Conservation (phyloP, 176 grass and related monocot species). For the Rhynchospora breviuscula region DNA sequence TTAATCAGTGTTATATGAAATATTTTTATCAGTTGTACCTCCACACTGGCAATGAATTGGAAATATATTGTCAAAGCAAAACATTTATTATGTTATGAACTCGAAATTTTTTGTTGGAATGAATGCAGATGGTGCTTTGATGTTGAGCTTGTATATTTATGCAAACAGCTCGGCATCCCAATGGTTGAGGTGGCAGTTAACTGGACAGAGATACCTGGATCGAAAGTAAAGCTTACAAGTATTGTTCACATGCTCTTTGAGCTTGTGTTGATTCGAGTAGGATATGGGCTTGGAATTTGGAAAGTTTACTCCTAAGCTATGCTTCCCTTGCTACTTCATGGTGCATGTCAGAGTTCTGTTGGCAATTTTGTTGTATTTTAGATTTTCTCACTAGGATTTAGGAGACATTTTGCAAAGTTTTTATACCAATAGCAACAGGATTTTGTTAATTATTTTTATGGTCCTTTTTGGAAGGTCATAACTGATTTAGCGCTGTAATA, state of each 20-base stretch:
- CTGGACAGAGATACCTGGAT: conserved; percentile 95
- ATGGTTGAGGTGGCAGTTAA: conserved; percentile 79
- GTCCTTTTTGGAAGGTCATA: background rate
- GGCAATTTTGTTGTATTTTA: conserved; percentile 3
- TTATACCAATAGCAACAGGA: background rate
- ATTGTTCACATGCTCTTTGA: conserved; percentile 96
- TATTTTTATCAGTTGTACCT: background rate
- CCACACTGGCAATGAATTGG: background rate
- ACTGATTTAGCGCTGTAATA: conserved; percentile 1
- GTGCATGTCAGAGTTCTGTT: background rate
- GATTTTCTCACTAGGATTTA: background rate
- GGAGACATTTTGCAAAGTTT: background rate
- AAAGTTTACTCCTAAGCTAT: conserved; percentile 50
- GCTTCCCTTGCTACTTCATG: background rate
- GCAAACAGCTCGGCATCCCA: conserved; percentile 71
- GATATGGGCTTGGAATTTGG: conserved; percentile 86
- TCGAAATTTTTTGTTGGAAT: background rate
- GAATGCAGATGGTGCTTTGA: conserved; percentile 89
- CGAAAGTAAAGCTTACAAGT: conserved; percentile 73
- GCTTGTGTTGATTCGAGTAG: conserved; percentile 74
- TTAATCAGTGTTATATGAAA: too few relatives aligned
- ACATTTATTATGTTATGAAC: background rate
- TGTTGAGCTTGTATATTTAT: conserved; percentile 88
- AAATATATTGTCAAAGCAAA: background rate
- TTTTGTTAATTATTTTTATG: background rate